Percentiles rank a stretch among this genome's conserved stretches.
phyloP scores from a whole-genome alignment of 129 eudicot species.

The Heracleum sosnowskyi region DNA sequence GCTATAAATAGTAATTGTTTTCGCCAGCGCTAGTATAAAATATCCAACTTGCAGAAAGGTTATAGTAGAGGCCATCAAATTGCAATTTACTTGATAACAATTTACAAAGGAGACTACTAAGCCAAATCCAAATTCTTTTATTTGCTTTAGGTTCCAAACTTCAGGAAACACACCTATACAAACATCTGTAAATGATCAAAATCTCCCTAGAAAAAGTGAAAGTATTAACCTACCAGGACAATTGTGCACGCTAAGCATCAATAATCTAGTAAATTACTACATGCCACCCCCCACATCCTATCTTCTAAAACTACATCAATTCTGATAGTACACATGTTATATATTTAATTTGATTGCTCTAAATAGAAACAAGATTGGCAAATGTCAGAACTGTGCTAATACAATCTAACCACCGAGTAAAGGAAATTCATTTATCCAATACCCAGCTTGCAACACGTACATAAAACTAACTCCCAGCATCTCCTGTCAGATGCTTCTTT shows the following conservation, averaged over 20 bases:
- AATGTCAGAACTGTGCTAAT: conserved; percentile 26
- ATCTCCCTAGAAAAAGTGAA: background rate
- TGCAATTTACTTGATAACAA: too few relatives aligned
- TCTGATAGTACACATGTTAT: background rate
- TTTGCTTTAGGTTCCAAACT: background rate
- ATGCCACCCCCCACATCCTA: background rate
- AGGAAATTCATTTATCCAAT: conserved; percentile 18
- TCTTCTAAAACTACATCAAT: background rate
- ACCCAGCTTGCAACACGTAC: background rate
- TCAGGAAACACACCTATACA: background rate
- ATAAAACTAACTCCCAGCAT: conserved; percentile 14
- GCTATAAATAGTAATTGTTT: too few relatives aligned
- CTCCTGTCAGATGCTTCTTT: conserved; percentile 14
- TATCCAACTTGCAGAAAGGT: too few relatives aligned
- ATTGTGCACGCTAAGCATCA: background rate
- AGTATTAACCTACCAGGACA: background rate
- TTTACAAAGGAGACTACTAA: background rate
- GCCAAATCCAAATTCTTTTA: background rate
- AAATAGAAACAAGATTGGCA: background rate
- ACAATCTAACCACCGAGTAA: conserved; percentile 20
- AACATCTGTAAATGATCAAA: background rate
- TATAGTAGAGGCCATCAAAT: too few relatives aligned
- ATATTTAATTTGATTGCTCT: conserved; percentile 2
- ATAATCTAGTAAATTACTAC: background rate
- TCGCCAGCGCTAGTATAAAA: too few relatives aligned